phyloP scores from a whole-genome alignment of 352 stramenopile species.

The Globisporangium paddicum region DNA sequence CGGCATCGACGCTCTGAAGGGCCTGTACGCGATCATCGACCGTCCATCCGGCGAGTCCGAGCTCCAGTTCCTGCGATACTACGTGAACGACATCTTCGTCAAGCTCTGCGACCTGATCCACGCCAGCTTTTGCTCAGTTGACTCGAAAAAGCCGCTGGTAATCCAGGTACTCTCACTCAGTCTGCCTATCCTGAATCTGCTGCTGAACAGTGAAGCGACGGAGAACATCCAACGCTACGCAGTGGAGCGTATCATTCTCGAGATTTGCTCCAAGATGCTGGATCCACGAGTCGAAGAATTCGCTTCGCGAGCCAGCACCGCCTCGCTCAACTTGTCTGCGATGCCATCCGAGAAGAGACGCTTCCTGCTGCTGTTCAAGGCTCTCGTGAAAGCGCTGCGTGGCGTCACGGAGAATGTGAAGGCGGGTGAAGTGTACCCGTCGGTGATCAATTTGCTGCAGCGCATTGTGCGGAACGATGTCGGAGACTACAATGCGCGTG shows the following conservation, averaged over 20 bases:
- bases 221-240: slow-evolving; percentile 67
- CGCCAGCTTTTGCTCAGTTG: slow-evolving; percentile 52
- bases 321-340: slow-evolving; percentile 28
- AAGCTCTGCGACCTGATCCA: slow-evolving; percentile 74
- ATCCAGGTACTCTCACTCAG: slow-evolving; percentile 72
- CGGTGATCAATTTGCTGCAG: slow-evolving; percentile 74
- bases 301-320: slow-evolving; percentile 31
- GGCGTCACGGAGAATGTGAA: slow-evolving; percentile 54
- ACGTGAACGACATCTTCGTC: slow-evolving; percentile 77
- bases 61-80: slow-evolving; percentile 58
- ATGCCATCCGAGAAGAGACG: slow-evolving; percentile 54
- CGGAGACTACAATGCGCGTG: slow-evolving; percentile 71
- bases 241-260: slow-evolving; percentile 72
- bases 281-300: slow-evolving; percentile 67
- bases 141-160: slow-evolving; percentile 58
- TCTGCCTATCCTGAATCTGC: slow-evolving; percentile 57
- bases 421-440: slow-evolving; percentile 67
- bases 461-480: slow-evolving; percentile 78
- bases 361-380: slow-evolving; percentile 67
- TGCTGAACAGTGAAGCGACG: slow-evolving; percentile 53
- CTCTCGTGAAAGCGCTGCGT: slow-evolving; percentile 56
- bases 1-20: slow-evolving; percentile 75
- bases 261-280: slow-evolving; percentile 70
- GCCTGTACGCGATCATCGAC: slow-evolving; percentile 71
- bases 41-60: slow-evolving; percentile 51